These are phyloP conservation scores for Leccinum fallax DNA, from an alignment of 1,284 basidiomycete genomes.

Conservation along the genomic window DNA sequence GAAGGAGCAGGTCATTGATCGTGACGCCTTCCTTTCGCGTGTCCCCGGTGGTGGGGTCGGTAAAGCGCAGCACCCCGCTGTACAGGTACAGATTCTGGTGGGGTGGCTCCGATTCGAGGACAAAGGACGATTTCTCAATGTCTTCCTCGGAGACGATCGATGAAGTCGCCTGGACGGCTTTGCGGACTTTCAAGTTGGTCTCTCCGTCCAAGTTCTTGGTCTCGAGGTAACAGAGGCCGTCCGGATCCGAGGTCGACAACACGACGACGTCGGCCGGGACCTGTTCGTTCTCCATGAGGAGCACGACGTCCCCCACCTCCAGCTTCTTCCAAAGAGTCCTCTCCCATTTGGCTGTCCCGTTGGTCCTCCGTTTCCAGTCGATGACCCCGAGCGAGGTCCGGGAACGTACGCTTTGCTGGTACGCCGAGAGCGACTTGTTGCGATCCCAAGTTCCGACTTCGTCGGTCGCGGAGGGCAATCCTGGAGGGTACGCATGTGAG, in stretches of 20 bases:
- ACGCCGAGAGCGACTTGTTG: conserved; percentile 42
- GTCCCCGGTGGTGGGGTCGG: conserved; percentile 51
- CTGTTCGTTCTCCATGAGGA: conserved; percentile 92
- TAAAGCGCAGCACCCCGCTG: conserved; percentile 84
- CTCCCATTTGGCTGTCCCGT: conserved; percentile 87
- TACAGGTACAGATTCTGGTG: conserved; percentile 93
- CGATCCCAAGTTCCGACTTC: conserved; percentile 21
- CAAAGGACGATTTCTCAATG: conserved; percentile 83
- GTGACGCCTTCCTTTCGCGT: conserved; percentile 69
- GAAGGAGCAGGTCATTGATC: conserved; percentile 92
- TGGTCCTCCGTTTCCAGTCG: conserved; percentile 67
- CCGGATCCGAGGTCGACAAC: conserved; percentile 83
- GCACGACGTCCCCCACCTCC: conserved; percentile 90
- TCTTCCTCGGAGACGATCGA: conserved; percentile 88
- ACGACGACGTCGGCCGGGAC: conserved; percentile 95
- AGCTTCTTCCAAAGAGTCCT: conserved; percentile 98
- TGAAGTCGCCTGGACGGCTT: conserved; percentile 77
- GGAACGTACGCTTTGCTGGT: conserved; percentile 59
- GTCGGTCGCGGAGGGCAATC: conserved; percentile 24
- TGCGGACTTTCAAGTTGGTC: conserved; percentile 92
- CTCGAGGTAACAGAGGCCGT: conserved; percentile 87
- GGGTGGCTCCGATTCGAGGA: conserved; percentile 91
- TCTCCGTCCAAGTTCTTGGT: conserved; percentile 98
- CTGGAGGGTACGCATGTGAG: conserved; percentile 65
- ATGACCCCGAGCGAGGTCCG: conserved; percentile 67